Evolutionary conservation across 768 basidiomycete genomes (phyloP).

Genomic region (Leucocoprinus leucothites): DNA sequence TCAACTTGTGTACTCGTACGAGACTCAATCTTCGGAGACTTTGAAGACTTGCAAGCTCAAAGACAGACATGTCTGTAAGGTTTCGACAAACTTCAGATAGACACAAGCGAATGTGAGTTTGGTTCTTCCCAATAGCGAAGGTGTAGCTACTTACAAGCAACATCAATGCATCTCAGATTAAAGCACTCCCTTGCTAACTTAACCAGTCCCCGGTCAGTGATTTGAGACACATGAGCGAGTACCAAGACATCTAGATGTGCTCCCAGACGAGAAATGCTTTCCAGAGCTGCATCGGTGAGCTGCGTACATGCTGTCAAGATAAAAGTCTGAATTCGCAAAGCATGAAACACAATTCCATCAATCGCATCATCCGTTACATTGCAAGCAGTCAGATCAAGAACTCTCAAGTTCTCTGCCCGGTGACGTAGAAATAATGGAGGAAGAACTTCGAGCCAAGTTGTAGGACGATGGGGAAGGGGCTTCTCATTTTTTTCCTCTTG

Average conservation of each 20-base stretch:
- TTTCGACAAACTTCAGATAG: conserved; percentile 63
- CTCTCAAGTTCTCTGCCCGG: conserved; percentile 68
- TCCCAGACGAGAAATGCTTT: conserved; percentile 67
- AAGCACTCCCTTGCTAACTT: conserved; percentile 67
- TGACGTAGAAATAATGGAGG: conserved; percentile 63
- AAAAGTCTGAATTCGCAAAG: conserved; percentile 72
- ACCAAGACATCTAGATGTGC: conserved; percentile 76
- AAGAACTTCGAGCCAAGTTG: conserved; percentile 59
- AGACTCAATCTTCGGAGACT: conserved; percentile 75
- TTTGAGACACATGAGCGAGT: conserved; percentile 72
- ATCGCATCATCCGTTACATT: conserved; percentile 75
- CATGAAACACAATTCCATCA: conserved; percentile 71
- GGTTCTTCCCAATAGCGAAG: background rate
- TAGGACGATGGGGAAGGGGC: conserved; percentile 52
- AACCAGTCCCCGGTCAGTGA: conserved; percentile 77
- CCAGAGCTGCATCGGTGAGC: conserved; percentile 71
- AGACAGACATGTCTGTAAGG: conserved; percentile 82
- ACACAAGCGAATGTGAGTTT: conserved; percentile 11
- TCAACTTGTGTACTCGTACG: conserved; percentile 77
- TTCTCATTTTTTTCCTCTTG: conserved; percentile 32
- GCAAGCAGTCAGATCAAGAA: conserved; percentile 77
- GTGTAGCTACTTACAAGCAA: conserved; percentile 65
- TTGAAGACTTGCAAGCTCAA: conserved; percentile 70
- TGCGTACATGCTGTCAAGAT: conserved; percentile 73
- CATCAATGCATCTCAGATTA: conserved; percentile 76